phyloP scores from a whole-genome alignment of 345 rosid genomes.

The Eucalyptus albens region DNA sequence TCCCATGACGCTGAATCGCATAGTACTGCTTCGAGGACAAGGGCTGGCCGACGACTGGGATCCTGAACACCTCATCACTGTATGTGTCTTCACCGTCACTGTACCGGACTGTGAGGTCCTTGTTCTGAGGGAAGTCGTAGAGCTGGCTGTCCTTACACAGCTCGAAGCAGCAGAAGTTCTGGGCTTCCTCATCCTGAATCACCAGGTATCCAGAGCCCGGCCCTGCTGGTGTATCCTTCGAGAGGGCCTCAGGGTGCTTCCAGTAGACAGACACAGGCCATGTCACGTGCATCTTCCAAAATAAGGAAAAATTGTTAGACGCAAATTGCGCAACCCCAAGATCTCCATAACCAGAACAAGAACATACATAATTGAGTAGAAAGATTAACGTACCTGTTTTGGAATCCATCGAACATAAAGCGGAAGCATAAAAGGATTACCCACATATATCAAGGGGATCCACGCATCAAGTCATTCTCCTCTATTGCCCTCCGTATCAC shows the following conservation, averaged over 20 bases:
- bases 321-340: too few species aligned
- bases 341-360: too few species aligned
- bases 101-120: slow-evolving; percentile 1
- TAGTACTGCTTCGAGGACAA: slow-evolving; percentile 19
- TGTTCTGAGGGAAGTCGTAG: slow-evolving; percentile 22
- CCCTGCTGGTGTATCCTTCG: slow-evolving; percentile 18
- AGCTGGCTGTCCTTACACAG: background rate
- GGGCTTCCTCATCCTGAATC: slow-evolving; percentile 27
- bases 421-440: too few species aligned
- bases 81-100: background rate
- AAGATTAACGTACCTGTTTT: too few species aligned
- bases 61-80: background rate
- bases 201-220: slow-evolving; percentile 28
- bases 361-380: too few species aligned
- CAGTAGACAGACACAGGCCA: slow-evolving; percentile 36
- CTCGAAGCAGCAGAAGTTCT: slow-evolving; percentile 11
- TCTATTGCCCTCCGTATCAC: too few species aligned
- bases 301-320: too few species aligned
- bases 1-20: background rate
- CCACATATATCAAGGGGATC: too few species aligned
- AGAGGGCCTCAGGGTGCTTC: slow-evolving; percentile 9
- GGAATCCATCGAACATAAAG: too few species aligned
- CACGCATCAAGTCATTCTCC: too few species aligned
- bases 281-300: slow-evolving; percentile 18
- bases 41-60: slow-evolving; percentile 26